Base-by-base conservation (phyloP, 2,329 filamentous ascomycete genomes). In the Metarhizium guizhouense region DNA sequence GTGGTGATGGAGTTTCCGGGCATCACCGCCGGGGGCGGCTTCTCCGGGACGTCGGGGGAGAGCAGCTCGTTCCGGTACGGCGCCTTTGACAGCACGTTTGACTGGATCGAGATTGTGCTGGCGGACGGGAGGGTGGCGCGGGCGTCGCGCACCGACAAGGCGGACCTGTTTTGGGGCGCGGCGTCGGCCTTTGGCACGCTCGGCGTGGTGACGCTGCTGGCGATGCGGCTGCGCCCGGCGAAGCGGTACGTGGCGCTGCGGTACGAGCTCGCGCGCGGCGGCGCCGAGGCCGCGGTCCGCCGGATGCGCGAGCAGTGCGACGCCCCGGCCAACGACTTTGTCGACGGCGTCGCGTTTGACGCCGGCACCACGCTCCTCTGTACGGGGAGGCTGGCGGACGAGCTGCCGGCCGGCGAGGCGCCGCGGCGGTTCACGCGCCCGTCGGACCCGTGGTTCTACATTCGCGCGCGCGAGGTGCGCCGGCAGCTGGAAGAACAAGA, bases 1-100 rank as follows among this genome's bases (percentile, higher is more conserved):
- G 83, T 88, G 0, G 84, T 87, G 5, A 86, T 86, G 80, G 85
- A 88, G 64, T 87, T 88, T 56, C 84, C 83, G 2, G 84, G 83
- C n/a, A 88, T 88, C 65, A 88, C 85, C 2, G 82, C 80, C 6
- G 85, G 85, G 29, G 85, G 85, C 40, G 84, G 82, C 3, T 87
- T 85, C 67, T 80, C 82, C 48, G 84, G 85, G 2, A 85, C 82
- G 0, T 81, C 83, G 7, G 85, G 84, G 11, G 85, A 88, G 68
- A 87, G 83, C 69, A 85, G 81, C 63, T 85, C 81, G 10, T 87
- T 86, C 67, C 82, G 80, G 52, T 75, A 86, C 63, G 85, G 85
- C 3, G 82, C 83, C 56, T 87, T 88, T 61, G 82, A 87, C 64
- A 72, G 75, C 3, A 86, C 78, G 0, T 72, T 88, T 55, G 79